phyloP scores from a whole-genome alignment of 1,284 basidiomycete species.

The Omphalotus olearius region DNA sequence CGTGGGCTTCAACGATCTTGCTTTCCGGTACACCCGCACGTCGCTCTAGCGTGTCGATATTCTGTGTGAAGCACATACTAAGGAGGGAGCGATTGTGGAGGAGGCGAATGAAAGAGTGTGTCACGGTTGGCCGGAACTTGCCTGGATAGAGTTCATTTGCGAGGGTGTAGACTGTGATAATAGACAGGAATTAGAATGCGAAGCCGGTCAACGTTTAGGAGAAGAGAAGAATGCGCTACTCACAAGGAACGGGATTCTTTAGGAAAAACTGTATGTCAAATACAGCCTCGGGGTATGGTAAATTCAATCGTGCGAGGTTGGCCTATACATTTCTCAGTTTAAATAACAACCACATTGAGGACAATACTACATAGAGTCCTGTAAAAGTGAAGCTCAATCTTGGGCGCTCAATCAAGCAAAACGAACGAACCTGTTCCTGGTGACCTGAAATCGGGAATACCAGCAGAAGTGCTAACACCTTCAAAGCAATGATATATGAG shows the following conservation, averaged over 20 bases:
- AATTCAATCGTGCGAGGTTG: conserved; percentile 67
- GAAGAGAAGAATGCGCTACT: conserved; percentile 20
- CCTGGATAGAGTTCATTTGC: conserved; percentile 91
- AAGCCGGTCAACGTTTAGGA: background rate
- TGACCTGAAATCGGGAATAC: conserved; percentile 79
- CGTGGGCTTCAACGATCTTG: conserved; percentile 91
- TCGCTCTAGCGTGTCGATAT: conserved; percentile 92
- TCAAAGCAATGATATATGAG: conserved; percentile 20
- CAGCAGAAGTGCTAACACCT: conserved; percentile 78
- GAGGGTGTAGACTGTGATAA: conserved; percentile 69
- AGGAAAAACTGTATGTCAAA: conserved; percentile 77
- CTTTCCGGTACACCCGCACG: conserved; percentile 73
- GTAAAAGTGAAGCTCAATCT: background rate
- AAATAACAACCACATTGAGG: too few species aligned
- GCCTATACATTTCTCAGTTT: conserved; percentile 37
- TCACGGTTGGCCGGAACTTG: conserved; percentile 79
- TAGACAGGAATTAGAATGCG: background rate
- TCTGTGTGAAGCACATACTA: conserved; percentile 81
- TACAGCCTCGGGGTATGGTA: conserved; percentile 79
- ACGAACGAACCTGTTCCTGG: conserved; percentile 58
- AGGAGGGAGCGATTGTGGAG: conserved; percentile 64
- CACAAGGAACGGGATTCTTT: conserved; percentile 69
- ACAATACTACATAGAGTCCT: too few species aligned
- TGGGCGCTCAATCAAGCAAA: background rate
- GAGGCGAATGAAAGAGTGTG: conserved; percentile 88